Base-by-base conservation (phyloP, 495 filamentous ascomycete genomes). In the Hyaloscypha finlandica region DNA sequence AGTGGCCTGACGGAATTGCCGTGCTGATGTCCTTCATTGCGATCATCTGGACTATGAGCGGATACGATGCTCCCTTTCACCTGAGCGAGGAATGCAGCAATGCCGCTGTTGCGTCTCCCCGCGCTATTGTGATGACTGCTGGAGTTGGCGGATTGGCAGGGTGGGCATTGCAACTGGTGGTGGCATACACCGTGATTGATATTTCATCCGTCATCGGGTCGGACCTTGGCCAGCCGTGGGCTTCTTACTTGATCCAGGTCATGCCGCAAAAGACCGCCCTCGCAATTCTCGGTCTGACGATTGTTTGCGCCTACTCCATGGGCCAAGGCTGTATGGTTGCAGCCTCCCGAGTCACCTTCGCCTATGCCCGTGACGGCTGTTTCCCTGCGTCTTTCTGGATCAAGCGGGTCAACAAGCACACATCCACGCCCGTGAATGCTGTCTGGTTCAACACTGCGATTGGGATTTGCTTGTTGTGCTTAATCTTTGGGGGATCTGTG, bases 271-370 rank as follows among this genome's bases (percentile, higher is more conserved):
- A 86, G 29, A 84, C 80, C 1, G 86, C 87, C n/a, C 79, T 92
- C 11, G 86, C 84, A 5, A 85, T 92, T 66, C 83, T 92, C 8
- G 78, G 82, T 4, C 76, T 93, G 37, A 93, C 90, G 5, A 91
- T 93, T 71, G 78, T 92, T 58, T 91, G 89, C 71, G 89, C 87
- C 4, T 93, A 91, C 75, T 89, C 84, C 20, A 93, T 93, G 90
- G 90, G 90, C 22, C 90, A 93, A 78, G 90, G 89, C 2, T 92
- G 89, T 75, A 92, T 92, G 90, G 89, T 93, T 33, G 89, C 90
- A 16, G 90, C 90, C 3, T 90, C 88, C 6, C 81, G 90, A 59
- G 90, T 93, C 31, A 91, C 90, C 20, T 93, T 91, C 70, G 90
- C 90, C 20, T 93, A 93, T 75, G 90, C 90, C 8, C 87, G 90